phyloP scores from a whole-genome alignment of 1,139 yeast species.

The Kodamaea ohmeri region DNA sequence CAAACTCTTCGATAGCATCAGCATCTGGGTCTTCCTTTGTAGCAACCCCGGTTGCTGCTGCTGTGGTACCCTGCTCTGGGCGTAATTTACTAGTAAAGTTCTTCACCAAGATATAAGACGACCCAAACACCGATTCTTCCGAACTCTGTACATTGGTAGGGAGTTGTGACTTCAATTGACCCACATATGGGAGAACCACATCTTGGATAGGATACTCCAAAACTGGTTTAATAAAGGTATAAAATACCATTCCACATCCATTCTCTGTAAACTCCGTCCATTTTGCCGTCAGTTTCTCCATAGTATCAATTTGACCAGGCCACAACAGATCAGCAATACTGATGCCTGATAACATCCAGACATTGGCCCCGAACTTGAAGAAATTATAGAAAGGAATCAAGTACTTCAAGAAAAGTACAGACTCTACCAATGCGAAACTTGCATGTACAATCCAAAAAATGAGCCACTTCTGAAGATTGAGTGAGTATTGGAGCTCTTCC shows the following conservation, averaged over 20 bases:
- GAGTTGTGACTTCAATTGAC: constrained; percentile 3
- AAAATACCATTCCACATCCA: constrained; percentile 43
- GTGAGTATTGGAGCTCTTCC: constrained; percentile 23
- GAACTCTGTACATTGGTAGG: neutral
- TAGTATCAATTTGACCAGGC: constrained; percentile 4
- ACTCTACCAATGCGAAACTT: constrained; percentile 31
- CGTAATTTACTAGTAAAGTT: constrained; percentile 13
- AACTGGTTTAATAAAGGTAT: constrained; percentile 31
- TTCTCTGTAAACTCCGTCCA: constrained; percentile 20
- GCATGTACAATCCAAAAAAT: constrained; percentile 57
- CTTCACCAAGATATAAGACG: constrained; percentile 19
- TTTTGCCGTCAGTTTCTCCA: constrained; percentile 10
- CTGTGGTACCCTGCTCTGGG: constrained; percentile 3
- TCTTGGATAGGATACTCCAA: constrained; percentile 19
- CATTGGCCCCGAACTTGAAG: constrained; percentile 36
- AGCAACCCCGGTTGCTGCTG: constrained; percentile 3
- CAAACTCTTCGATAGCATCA: constrained; percentile 32
- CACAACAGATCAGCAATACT: constrained; percentile 12
- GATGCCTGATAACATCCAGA: constrained; percentile 57
- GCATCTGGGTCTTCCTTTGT: neutral
- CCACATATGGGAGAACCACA: constrained; percentile 13
- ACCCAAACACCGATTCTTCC: constrained; percentile 13
- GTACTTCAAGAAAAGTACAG: constrained; percentile 30
- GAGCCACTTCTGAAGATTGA: constrained; percentile 53
- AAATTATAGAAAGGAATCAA: constrained; percentile 50